These are phyloP conservation scores for Hanseniaspora vineae DNA, from an alignment of 805 yeast species.

Conservation along the genomic window DNA sequence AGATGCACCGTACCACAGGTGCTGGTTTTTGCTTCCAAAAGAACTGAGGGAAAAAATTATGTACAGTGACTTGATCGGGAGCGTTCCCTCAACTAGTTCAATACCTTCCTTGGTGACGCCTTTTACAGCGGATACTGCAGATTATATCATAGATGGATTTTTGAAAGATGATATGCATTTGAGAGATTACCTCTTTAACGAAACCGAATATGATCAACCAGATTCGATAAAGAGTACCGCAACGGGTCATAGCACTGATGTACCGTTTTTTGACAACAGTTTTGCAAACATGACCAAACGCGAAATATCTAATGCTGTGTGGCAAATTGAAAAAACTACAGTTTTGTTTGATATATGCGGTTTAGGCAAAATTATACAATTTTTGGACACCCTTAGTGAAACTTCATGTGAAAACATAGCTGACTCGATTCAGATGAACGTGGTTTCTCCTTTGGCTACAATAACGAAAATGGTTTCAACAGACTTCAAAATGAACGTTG, in stretches of 20 bases:
- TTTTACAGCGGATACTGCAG: constrained; percentile 35
- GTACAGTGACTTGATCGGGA: constrained; percentile 38
- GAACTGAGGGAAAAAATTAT: constrained; percentile 29
- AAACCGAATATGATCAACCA: background rate
- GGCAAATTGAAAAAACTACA: background rate
- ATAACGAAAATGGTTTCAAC: background rate
- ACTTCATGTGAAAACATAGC: constrained; percentile 2
- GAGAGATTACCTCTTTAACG: background rate
- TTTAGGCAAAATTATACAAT: background rate
- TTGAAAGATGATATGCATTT: constrained; percentile 15
- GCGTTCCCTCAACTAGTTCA: constrained; percentile 46
- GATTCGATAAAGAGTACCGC: too few relatives aligned
- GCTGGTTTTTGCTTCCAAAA: constrained; percentile 54
- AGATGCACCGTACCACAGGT: constrained; percentile 76
- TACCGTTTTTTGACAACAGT: too few relatives aligned
- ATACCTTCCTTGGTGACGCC: constrained; percentile 56
- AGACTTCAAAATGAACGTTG: background rate
- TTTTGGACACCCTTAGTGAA: background rate
- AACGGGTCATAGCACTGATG: too few relatives aligned
- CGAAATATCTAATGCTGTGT: background rate
- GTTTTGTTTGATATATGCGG: constrained; percentile 1
- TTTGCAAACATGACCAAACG: background rate
- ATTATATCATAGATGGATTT: constrained; percentile 26
- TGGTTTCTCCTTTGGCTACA: background rate
- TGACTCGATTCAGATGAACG: constrained; percentile 1